These are phyloP conservation scores for Arthrobotrys musiformis DNA, from an alignment of 2,329 filamentous ascomycete species.

Conservation along the genomic window DNA sequence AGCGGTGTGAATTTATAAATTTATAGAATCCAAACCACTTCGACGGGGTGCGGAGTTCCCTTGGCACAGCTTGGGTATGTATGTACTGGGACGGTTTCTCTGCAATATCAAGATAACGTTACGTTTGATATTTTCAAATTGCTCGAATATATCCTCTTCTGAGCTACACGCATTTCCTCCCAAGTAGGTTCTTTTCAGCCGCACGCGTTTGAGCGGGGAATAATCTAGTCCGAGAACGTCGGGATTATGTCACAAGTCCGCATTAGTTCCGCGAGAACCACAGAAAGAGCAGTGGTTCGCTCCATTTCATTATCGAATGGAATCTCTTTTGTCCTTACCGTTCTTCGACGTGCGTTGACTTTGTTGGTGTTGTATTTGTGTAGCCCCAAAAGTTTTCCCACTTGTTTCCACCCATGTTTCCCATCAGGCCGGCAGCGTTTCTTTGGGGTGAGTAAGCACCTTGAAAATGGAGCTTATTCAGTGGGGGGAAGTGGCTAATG, in stretches of 20 bases:
- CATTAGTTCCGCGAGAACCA: background rate
- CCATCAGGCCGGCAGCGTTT: background rate
- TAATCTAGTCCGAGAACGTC: background rate
- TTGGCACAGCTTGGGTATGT: too few species aligned
- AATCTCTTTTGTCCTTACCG: too few species aligned
- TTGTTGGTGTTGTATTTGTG: constrained; percentile 39
- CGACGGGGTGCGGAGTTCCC: background rate
- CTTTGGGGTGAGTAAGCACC: constrained; percentile 27
- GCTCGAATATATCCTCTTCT: background rate
- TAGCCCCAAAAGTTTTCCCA: background rate
- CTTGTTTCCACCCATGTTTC: background rate
- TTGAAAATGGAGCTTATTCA: constrained; percentile 26
- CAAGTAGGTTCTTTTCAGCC: background rate
- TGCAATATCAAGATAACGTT: background rate
- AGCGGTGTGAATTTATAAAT: constrained; percentile 20
- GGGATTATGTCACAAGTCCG: background rate
- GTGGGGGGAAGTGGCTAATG: background rate
- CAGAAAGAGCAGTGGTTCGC: background rate
- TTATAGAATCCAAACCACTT: constrained; percentile 31
- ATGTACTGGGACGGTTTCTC: too few species aligned
- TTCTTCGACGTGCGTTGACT: too few species aligned
- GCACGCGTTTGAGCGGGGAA: background rate
- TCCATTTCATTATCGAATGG: too few species aligned
- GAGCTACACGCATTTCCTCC: background rate
- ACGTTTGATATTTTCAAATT: background rate